Conservation (phyloP, 257 asterid genomes). For the Cinchona pubescens region DNA sequence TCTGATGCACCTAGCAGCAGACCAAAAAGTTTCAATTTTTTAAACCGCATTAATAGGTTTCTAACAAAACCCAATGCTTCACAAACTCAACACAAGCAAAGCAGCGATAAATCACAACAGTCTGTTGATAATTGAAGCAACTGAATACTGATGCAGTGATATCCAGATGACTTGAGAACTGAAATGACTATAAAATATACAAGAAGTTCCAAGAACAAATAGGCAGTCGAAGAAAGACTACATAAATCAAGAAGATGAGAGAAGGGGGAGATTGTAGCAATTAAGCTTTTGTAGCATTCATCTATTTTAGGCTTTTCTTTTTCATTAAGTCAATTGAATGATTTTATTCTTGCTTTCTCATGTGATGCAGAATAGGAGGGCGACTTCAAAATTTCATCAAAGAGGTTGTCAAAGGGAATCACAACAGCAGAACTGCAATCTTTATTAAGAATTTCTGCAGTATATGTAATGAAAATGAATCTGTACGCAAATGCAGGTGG, state of each 20-base stretch:
- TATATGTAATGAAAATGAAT: background rate
- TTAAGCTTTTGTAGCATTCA: background rate
- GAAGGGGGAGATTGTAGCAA: background rate
- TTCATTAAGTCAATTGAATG: background rate
- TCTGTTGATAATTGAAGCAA: background rate
- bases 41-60: background rate
- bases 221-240: background rate
- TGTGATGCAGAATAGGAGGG: background rate
- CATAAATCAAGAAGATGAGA: background rate
- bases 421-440: background rate
- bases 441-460: background rate
- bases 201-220: background rate
- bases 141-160: background rate
- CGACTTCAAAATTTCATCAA: background rate
- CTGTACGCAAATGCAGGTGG: background rate
- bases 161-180: background rate
- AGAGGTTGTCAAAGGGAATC: background rate
- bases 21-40: background rate
- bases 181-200: background rate
- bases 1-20: slow-evolving; percentile 54
- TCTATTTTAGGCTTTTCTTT: too few relatives aligned
- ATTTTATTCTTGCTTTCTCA: background rate
- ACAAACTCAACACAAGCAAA: slow-evolving; percentile 3
- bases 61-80: background rate
- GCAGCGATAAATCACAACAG: background rate